These are phyloP conservation scores for Vickermania spadyakhi DNA, from an alignment of 208 protist genomes.

Conservation along the genomic window DNA sequence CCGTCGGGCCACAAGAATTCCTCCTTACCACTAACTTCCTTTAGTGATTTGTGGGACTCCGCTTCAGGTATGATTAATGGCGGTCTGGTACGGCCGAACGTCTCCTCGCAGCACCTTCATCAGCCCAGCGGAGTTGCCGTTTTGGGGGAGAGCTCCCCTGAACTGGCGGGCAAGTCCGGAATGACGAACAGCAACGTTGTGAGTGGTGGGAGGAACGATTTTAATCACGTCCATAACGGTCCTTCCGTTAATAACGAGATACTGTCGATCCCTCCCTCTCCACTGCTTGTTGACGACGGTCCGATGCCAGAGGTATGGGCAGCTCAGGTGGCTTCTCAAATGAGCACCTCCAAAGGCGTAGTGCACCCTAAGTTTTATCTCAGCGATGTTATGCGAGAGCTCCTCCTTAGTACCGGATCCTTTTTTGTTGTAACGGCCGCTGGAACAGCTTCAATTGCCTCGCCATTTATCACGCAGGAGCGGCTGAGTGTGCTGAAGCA, in stretches of 20 bases:
- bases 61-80: not conserved
- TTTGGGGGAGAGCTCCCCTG: not conserved
- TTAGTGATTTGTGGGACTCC: not conserved
- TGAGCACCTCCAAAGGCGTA: not conserved
- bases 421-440: not conserved
- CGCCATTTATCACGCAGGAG: conserved; percentile 61
- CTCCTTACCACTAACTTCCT: too few relatives aligned
- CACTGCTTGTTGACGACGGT: not conserved
- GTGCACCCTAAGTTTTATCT: not conserved
- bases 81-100: not conserved
- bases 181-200: not conserved
- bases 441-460: conserved; percentile 17
- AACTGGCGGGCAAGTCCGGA: not conserved
- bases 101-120: not conserved
- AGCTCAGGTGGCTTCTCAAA: not conserved
- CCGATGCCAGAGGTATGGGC: not conserved
- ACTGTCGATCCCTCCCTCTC: not conserved
- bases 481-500: conserved; percentile 41
- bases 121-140: not conserved
- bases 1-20: too few relatives aligned
- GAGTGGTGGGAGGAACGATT: too few relatives aligned
- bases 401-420: not conserved
- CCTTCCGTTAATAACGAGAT: too few relatives aligned
- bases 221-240: too few relatives aligned
- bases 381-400: not conserved